Base-by-base conservation (phyloP, 2,329 filamentous ascomycete species). In the Paracorniculantispora psalliotae region DNA sequence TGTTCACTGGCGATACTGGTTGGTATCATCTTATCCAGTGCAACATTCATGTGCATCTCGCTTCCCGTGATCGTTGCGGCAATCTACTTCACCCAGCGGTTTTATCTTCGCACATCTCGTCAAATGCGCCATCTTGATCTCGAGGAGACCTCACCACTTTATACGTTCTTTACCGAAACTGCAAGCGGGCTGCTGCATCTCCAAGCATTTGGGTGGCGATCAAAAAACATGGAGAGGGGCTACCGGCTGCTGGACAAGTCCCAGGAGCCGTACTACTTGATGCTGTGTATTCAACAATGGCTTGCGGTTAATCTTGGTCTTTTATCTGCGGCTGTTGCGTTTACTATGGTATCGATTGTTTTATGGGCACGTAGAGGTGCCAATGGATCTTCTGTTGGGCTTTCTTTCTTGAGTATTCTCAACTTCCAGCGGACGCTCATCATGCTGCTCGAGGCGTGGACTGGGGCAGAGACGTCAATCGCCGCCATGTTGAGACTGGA, bases 91-190 rank as follows among this genome's bases (percentile, higher is more conserved):
- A 49, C 46, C 25, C 37, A 46, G 26, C 4, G 26, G 4, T 58
- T 58, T 25, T 58, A 58, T n/a, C 37, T 58, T 5, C 19, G 47
- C 3, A 58, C 55, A n/a, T 58, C 55, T 21, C 8, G 55, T 1
- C 47, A 58, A 51, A 46, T 58, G 12, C 33, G 55, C 19, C 47
- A 51, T 25, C 12, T 58, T 1, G 55, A 58, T 19, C 33, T 58
- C 4, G 55, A 58, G 28, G 46, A 49, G 9, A 51, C 43, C 12
- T 23, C 55, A 13, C 47, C 55, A 2, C 26, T 58, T 2, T 58
- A 58, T 21, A 58, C 26, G 1, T 50, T 30, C 7, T 58, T 58
- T 35, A 10, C 9, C 15, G 47, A 58, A 4, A 51, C 47, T 1
- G 33, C 55, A 4, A 37, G 44, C 10, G 55, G 55, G 1, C 15